Evolutionary conservation across 2,329 filamentous ascomycete species (phyloP).

Genomic region (Penicillium concentricum): DNA sequence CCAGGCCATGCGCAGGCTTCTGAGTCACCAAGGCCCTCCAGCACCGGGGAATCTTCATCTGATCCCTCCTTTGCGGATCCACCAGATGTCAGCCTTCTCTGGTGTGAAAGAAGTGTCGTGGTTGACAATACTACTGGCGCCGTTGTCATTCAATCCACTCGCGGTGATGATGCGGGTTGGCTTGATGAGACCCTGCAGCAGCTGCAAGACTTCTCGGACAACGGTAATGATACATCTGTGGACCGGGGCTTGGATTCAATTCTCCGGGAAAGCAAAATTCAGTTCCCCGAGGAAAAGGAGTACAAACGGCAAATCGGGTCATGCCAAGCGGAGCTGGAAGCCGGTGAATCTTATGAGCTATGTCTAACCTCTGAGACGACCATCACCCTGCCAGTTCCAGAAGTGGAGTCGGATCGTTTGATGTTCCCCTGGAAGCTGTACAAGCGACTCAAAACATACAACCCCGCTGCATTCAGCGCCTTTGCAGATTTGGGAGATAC

Average conservation of each 20-base stretch:
- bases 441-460: slow-evolving; percentile 64
- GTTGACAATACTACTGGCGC: slow-evolving; percentile 66
- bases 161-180: slow-evolving; percentile 50
- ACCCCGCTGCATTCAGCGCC: slow-evolving; percentile 82
- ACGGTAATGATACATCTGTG: slow-evolving; percentile 7
- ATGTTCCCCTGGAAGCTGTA: slow-evolving; percentile 68
- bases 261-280: slow-evolving; percentile 29
- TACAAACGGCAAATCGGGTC: slow-evolving; percentile 67
- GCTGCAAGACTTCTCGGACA: slow-evolving; percentile 20
- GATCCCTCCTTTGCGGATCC: slow-evolving; percentile 37
- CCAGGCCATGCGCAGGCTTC: slow-evolving; percentile 38
- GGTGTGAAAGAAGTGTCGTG: slow-evolving; percentile 74
- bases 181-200: slow-evolving; percentile 30
- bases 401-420: slow-evolving; percentile 23
- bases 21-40: not conserved
- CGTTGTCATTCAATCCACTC: slow-evolving; percentile 68
- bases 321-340: slow-evolving; percentile 70
- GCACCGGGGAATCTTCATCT: not conserved
- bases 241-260: slow-evolving; percentile 33
- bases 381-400: slow-evolving; percentile 48
- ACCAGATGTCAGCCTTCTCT: slow-evolving; percentile 73
- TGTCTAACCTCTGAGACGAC: slow-evolving; percentile 76
- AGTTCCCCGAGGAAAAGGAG: slow-evolving; percentile 41
- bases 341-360: slow-evolving; percentile 81
- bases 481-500: slow-evolving; percentile 69